Conservation (phyloP, 805 yeast genomes). For the Tetrapisispora fleetii region DNA sequence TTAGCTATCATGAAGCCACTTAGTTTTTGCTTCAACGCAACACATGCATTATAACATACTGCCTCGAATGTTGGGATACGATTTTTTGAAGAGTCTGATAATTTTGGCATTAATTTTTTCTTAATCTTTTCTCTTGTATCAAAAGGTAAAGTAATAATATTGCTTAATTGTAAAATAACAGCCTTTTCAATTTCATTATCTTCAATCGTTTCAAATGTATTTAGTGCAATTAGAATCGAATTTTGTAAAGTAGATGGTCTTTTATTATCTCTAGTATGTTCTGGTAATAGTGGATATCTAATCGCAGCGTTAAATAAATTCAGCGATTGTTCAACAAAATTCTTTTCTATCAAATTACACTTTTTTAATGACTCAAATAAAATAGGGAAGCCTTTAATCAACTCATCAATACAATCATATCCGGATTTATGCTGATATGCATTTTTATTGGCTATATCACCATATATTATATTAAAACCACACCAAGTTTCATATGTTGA, state of each 20-base stretch:
- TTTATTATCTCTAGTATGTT: constrained; percentile 40
- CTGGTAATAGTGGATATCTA: constrained; percentile 64
- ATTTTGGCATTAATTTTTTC: constrained; percentile 38
- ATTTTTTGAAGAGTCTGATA: constrained; percentile 22
- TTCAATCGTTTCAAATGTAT: constrained; percentile 20
- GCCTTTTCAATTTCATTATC: constrained; percentile 34
- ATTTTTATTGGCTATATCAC: constrained; percentile 26
- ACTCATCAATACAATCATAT: constrained; percentile 51
- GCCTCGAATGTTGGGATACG: constrained; percentile 59
- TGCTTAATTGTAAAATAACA: constrained; percentile 44
- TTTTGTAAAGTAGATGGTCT: constrained; percentile 57
- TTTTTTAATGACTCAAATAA: constrained; percentile 33
- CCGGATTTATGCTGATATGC: constrained; percentile 29
- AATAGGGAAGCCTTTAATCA: constrained; percentile 43
- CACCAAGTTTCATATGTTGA: constrained; percentile 45
- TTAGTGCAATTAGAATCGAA: constrained; percentile 44
- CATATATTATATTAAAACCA: constrained; percentile 35
- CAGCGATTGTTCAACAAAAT: constrained; percentile 40
- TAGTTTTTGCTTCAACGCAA: constrained; percentile 34
- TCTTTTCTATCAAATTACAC: constrained; percentile 27
- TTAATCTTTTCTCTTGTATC: constrained; percentile 49
- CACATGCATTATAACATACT: constrained; percentile 40
- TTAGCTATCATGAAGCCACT: constrained; percentile 22
- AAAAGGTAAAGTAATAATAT: constrained; percentile 49
- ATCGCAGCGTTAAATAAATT: constrained; percentile 54